phyloP scores from a whole-genome alignment of 148 eudicot species.

The Rhododendron ovatum region DNA sequence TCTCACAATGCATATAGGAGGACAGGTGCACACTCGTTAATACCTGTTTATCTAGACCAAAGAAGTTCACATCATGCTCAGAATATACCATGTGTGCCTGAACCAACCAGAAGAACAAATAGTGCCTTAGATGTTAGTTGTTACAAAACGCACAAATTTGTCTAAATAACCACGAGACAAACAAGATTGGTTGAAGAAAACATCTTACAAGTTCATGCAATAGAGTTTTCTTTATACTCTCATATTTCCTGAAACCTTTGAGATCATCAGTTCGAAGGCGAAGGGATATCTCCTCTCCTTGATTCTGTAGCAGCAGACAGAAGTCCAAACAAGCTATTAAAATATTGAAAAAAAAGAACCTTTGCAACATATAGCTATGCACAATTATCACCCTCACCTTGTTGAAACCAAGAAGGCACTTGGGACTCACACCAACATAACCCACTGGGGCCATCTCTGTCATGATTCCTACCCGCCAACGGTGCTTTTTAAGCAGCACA shows the following conservation, averaged over 20 bases:
- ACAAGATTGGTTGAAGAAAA: neutral
- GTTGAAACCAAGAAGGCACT: conserved; percentile 84
- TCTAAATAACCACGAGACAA: neutral
- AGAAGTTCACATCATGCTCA: conserved; percentile 78
- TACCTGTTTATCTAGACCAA: conserved; percentile 81
- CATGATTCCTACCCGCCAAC: conserved; percentile 94
- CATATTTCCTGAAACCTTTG: conserved; percentile 89
- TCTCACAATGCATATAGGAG: neutral
- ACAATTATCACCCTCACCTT: conserved; percentile 40
- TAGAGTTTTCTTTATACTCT: conserved; percentile 80
- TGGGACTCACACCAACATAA: conserved; percentile 83
- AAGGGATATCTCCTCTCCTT: conserved; percentile 88
- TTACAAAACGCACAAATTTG: neutral
- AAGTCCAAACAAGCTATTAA: neutral
- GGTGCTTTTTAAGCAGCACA: conserved; percentile 56
- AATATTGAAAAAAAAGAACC: neutral
- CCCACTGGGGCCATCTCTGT: conserved; percentile 98
- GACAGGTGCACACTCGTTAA: neutral
- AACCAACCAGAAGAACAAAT: conserved; percentile 9
- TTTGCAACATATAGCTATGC: neutral
- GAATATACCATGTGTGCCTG: conserved; percentile 92
- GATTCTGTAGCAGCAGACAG: conserved; percentile 49
- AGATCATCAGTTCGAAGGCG: conserved; percentile 94
- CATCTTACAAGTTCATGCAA: conserved; percentile 83
- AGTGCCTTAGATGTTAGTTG: neutral